Percentiles rank a stretch among this genome's conserved stretches.
Conservation (phyloP, 1,284 basidiomycete genomes). For the Sphagnurus paluster region DNA sequence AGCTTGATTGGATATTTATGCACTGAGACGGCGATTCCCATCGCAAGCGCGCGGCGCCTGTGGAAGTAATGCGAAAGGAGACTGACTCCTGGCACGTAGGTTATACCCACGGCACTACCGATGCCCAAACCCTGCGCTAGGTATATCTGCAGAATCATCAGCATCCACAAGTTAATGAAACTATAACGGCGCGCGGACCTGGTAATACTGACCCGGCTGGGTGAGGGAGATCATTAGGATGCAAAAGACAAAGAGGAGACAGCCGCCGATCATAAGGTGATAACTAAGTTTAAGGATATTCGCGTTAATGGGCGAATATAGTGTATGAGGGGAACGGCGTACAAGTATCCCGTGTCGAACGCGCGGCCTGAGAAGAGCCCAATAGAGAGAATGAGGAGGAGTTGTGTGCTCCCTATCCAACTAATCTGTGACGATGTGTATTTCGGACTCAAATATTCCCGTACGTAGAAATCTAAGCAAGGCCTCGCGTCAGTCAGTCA, state of each 20-base stretch:
- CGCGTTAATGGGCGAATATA: background rate
- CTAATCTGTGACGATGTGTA: slow-evolving; percentile 40
- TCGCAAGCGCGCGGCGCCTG: slow-evolving; percentile 19
- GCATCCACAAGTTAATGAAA: background rate
- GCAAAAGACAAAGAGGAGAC: slow-evolving; percentile 19
- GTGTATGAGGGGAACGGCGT: slow-evolving; percentile 5
- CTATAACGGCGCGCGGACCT: slow-evolving; percentile 9
- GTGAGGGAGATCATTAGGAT: slow-evolving; percentile 24
- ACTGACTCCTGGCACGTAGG: slow-evolving; percentile 20
- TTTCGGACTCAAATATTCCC: slow-evolving; percentile 32
- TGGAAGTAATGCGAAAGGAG: slow-evolving; percentile 22
- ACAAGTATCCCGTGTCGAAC: slow-evolving; percentile 40
- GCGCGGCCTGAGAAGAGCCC: slow-evolving; percentile 36
- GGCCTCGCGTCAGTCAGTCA: background rate
- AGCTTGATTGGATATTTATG: background rate
- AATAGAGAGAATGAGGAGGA: slow-evolving; percentile 32
- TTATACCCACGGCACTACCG: slow-evolving; percentile 20
- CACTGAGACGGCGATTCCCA: slow-evolving; percentile 21
- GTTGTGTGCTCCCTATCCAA: slow-evolving; percentile 43
- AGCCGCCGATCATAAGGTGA: slow-evolving; percentile 19
- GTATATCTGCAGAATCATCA: slow-evolving; percentile 16
- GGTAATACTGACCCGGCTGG: slow-evolving; percentile 21
- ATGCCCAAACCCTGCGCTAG: slow-evolving; percentile 21
- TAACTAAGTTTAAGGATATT: slow-evolving; percentile 8
- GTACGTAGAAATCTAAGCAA: slow-evolving; percentile 37